Evolutionary conservation across 1,284 basidiomycete species (phyloP).

Genomic region (Sanghuangporus baumii): DNA sequence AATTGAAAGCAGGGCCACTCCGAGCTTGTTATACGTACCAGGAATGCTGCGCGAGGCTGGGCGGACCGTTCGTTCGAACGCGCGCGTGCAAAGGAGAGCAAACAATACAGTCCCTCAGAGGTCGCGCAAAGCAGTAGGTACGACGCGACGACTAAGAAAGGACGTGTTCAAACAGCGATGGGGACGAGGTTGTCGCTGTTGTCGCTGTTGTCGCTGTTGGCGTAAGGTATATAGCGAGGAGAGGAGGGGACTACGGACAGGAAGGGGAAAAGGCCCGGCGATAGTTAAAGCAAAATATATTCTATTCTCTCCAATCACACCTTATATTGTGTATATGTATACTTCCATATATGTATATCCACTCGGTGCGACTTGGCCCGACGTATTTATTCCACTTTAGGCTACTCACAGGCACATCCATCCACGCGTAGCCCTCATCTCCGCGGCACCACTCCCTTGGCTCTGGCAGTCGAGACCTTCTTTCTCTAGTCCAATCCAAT

Average conservation of each 20-base stretch:
- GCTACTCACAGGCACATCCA: background rate
- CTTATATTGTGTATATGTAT: background rate
- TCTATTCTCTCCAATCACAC: too few relatives aligned
- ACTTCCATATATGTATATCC: background rate
- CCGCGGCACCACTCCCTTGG: background rate
- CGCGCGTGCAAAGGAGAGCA: background rate
- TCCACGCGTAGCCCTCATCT: background rate
- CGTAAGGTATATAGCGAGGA: background rate
- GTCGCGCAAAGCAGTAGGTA: too few relatives aligned
- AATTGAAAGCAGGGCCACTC: too few relatives aligned
- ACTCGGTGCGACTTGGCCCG: conserved; percentile 1
- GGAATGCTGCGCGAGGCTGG: too few relatives aligned
- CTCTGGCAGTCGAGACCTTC: background rate
- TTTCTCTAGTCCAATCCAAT: background rate
- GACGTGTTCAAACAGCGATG: background rate
- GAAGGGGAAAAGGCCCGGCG: too few relatives aligned
- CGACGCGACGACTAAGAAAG: too few relatives aligned
- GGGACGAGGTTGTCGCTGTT: too few relatives aligned
- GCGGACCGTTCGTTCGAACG: too few relatives aligned
- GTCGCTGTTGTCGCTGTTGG: too few relatives aligned
- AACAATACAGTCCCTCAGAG: background rate
- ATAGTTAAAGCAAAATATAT: too few relatives aligned
- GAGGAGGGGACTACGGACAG: too few relatives aligned
- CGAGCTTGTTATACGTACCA: too few relatives aligned
- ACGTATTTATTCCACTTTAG: background rate